A percentile compares a stretch with the other conserved stretches of the same genome.
phyloP scores from a whole-genome alignment of 2,329 filamentous ascomycete genomes.

The Penicillium concentricum region DNA sequence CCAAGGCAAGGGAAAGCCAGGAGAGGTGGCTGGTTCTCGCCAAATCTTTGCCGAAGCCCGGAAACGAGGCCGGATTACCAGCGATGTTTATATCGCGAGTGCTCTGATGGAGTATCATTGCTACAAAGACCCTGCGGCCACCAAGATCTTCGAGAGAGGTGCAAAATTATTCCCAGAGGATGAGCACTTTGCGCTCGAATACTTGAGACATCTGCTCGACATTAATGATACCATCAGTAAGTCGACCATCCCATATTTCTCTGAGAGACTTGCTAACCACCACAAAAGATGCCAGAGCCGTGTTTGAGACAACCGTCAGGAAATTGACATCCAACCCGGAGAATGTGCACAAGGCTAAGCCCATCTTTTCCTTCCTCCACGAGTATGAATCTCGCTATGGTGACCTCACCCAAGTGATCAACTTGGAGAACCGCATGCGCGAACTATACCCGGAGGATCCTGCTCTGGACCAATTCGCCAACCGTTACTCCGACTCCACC shows the following conservation, averaged over 20 bases:
- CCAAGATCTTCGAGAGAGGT: slow-evolving; percentile 93
- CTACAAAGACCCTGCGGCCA: slow-evolving; percentile 88
- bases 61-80: slow-evolving; percentile 81
- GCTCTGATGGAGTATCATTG: slow-evolving; percentile 93
- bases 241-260: slow-evolving; percentile 34
- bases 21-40: slow-evolving; percentile 70
- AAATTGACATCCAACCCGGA: slow-evolving; percentile 76
- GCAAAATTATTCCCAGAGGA: slow-evolving; percentile 92
- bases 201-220: slow-evolving; percentile 89
- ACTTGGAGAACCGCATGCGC: slow-evolving; percentile 87
- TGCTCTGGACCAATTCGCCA: slow-evolving; percentile 69
- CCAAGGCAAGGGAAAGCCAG: slow-evolving; percentile 76
- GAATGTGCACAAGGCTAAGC: slow-evolving; percentile 71
- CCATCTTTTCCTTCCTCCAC: slow-evolving; percentile 88
- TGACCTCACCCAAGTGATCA: slow-evolving; percentile 84
- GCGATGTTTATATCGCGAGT: slow-evolving; percentile 91
- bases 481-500: slow-evolving; percentile 68
- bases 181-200: slow-evolving; percentile 89
- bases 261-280: slow-evolving; percentile 12
- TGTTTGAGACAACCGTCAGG: slow-evolving; percentile 92
- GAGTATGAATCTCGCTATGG: slow-evolving; percentile 94
- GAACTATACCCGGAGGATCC: slow-evolving; percentile 92
- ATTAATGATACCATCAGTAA: slow-evolving; percentile 91
- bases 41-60: slow-evolving; percentile 88
- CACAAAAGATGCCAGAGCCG: slow-evolving; percentile 76